Evolutionary conservation across 345 rosid genomes (phyloP).

Genomic region (Citrus mangshanensis): DNA sequence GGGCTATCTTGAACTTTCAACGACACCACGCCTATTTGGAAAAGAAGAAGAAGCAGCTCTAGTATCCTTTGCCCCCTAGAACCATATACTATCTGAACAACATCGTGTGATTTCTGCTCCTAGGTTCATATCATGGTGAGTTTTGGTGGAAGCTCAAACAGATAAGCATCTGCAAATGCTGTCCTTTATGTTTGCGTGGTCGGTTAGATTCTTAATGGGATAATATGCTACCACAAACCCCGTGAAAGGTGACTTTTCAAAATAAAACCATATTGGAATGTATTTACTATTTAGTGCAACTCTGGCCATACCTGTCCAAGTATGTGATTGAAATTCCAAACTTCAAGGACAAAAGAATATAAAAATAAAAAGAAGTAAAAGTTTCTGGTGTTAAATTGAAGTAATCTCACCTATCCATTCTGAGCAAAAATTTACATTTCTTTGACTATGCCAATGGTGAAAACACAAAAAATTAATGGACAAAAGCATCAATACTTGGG

Average conservation of each 20-base stretch:
- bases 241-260: neutral
- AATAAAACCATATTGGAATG: neutral
- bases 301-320: no score
- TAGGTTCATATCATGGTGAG: neutral
- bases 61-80: neutral
- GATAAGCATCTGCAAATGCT: neutral
- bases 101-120: neutral
- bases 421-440: neutral
- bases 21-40: slow-evolving; percentile 41
- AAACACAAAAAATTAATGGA: neutral
- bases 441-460: neutral
- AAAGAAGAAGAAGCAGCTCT: slow-evolving; percentile 42
- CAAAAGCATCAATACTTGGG: neutral
- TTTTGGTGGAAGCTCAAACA: neutral
- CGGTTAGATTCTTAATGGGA: neutral
- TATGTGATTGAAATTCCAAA: neutral
- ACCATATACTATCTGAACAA: neutral
- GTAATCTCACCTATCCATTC: neutral
- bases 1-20: slow-evolving; percentile 57
- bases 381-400: neutral
- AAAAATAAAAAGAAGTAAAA: neutral
- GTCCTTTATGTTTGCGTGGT: neutral
- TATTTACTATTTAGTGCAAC: neutral
- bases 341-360: neutral
- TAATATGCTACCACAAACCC: neutral